These are phyloP conservation scores for Candida nitratophila DNA, from an alignment of 805 yeast genomes.

Conservation along the genomic window DNA sequence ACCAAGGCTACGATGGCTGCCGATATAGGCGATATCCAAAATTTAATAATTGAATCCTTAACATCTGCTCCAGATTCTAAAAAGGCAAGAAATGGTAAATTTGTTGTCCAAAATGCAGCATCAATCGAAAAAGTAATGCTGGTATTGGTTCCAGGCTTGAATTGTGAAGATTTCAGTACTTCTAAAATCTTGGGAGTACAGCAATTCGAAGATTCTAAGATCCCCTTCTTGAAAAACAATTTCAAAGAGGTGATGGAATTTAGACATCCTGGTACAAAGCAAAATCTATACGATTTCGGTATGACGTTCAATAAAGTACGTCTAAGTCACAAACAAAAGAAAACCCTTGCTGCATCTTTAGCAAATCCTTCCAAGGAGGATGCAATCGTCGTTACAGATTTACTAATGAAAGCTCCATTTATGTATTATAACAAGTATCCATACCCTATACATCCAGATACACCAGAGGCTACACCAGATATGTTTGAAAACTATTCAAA, in stretches of 20 bases:
- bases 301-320: conserved; percentile 46
- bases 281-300: conserved; percentile 47
- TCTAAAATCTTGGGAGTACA: conserved; percentile 9
- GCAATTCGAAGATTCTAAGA: conserved; percentile 6
- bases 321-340: conserved; percentile 51
- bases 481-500: conserved; percentile 19
- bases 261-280: conserved; percentile 57
- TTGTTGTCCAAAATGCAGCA: conserved; percentile 39
- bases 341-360: conserved; percentile 22
- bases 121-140: conserved; percentile 49
- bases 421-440: conserved; percentile 33
- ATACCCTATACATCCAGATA: conserved; percentile 49
- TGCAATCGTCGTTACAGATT: conserved; percentile 42
- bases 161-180: conserved; percentile 35
- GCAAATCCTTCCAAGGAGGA: conserved; percentile 5
- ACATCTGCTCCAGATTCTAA: conserved; percentile 24
- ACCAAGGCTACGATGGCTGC: too few species aligned
- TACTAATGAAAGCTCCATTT: conserved; percentile 43
- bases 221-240: conserved; percentile 26
- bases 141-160: conserved; percentile 61
- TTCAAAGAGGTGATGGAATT: conserved; percentile 44
- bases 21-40: conserved; percentile 36
- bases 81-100: conserved; percentile 24
- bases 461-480: conserved; percentile 15
- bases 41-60: conserved; percentile 36